Evolutionary conservation across 371 early-diverging fungal genomes (phyloP).

Genomic region (Chytridiales sp.): DNA sequence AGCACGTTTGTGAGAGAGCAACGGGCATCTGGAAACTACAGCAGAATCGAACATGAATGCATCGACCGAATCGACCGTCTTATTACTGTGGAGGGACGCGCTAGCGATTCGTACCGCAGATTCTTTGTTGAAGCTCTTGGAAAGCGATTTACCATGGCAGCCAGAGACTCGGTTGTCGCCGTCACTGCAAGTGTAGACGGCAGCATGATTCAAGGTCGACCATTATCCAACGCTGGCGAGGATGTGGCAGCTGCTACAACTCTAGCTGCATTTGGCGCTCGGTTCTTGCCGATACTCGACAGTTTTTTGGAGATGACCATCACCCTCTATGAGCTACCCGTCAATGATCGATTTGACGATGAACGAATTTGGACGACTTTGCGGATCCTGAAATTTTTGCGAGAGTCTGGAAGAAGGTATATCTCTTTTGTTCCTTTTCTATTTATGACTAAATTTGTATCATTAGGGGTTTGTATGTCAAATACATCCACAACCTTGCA

Average conservation of each 20-base stretch:
- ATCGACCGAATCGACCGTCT: slow-evolving; percentile 64
- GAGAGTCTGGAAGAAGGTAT: slow-evolving; percentile 54
- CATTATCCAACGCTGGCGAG: too few relatives aligned
- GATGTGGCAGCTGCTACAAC: slow-evolving; percentile 8
- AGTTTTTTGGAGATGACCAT: slow-evolving; percentile 58
- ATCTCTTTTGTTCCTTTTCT: neutral
- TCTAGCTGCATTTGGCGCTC: slow-evolving; percentile 29
- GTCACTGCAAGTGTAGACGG: slow-evolving; percentile 3
- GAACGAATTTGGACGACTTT: slow-evolving; percentile 64
- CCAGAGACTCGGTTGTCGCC: slow-evolving; percentile 19
- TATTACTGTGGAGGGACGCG: slow-evolving; percentile 51
- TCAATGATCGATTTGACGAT: slow-evolving; percentile 62
- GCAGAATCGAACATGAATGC: slow-evolving; percentile 61
- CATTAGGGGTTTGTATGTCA: slow-evolving; percentile 62
- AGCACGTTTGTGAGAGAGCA: too few relatives aligned
- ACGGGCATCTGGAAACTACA: too few relatives aligned
- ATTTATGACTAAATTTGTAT: neutral
- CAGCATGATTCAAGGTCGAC: neutral
- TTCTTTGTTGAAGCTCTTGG: slow-evolving; percentile 40
- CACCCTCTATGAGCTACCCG: slow-evolving; percentile 59
- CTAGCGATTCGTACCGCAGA: slow-evolving; percentile 43
- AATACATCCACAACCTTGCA: slow-evolving; percentile 69
- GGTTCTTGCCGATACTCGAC: slow-evolving; percentile 56
- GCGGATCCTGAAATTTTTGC: slow-evolving; percentile 65
- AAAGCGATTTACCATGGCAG: slow-evolving; percentile 27